Base-by-base conservation (phyloP, 192 early-diverging fungal genomes). In the Endogone sp. region DNA sequence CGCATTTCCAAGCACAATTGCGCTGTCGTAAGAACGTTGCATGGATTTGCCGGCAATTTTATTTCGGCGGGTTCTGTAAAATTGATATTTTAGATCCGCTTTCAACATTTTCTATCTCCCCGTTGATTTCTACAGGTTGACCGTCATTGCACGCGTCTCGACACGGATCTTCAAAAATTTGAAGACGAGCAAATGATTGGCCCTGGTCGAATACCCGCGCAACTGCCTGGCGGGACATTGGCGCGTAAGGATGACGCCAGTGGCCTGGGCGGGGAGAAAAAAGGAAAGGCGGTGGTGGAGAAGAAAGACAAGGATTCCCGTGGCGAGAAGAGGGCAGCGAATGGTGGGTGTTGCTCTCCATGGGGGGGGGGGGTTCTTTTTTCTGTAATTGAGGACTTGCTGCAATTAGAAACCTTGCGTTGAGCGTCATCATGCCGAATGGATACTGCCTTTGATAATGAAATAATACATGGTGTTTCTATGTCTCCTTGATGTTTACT, bases 81-180 rank as follows among this genome's bases (percentile, higher is more conserved):
- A 2, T 56, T 29, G 6, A 1, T 29, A 26, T 16, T 29, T 29
- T n/a, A n/a, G n/a, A n/a, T n/a, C n/a, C n/a, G n/a, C n/a, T n/a
- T n/a, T n/a, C n/a, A n/a, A n/a, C 24, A 60, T 28, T 23, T 21
- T 60, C 59, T 6, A 11, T 21, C 59, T 23, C 27, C 59, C 22
- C 27, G 59, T n/a, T n/a, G n/a, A n/a, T n/a, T n/a, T n/a, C n/a
- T n/a, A n/a, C 72, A 91, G 87, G 91, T 93, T 8, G 96, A 98
- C 69, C 86, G 91, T 64, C 94, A 96, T 76, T 91, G 94, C 54
- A 83, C 92, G 25, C 84, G 92, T 30, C 73, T 98, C 24, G 96
- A 98, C 66, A 94, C 94, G n/a, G 95, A 97, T 64, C 72, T 98
- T 73, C 78, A 84, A 27, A 92, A 92, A 69, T 96, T 95, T 72